These are phyloP conservation scores for Chloris gayana DNA, from an alignment of 176 grass and related monocot species.

Conservation along the genomic window DNA sequence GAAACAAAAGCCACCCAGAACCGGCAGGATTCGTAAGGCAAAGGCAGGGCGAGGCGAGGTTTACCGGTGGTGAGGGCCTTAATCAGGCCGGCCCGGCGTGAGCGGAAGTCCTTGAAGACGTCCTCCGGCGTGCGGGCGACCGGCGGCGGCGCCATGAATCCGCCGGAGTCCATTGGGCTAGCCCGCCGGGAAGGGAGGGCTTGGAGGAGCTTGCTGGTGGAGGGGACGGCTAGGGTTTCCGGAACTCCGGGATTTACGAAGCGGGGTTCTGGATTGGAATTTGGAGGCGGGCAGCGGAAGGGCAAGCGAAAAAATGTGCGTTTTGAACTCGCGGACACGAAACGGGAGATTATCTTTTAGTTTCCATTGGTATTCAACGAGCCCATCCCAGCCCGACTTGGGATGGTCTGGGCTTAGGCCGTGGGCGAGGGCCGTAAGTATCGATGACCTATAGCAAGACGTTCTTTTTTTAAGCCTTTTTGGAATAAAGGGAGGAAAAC, in stretches of 20 bases:
- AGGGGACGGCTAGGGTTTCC: not conserved
- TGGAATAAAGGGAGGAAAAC: too few species aligned
- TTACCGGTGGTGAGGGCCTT: slow-evolving; percentile 69
- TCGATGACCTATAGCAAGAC: too few species aligned
- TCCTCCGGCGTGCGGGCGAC: slow-evolving; percentile 56
- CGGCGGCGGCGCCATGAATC: slow-evolving; percentile 22
- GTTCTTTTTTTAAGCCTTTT: too few species aligned
- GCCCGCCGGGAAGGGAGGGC: not conserved
- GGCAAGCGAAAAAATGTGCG: too few species aligned
- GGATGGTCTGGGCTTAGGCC: too few species aligned
- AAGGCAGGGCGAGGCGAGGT: not conserved
- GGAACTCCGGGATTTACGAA: not conserved
- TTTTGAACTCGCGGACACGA: too few species aligned
- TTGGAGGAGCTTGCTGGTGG: not conserved
- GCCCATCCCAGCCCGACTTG: too few species aligned
- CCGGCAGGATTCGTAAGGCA: not conserved
- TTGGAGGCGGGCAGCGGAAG: too few species aligned
- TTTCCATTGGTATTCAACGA: too few species aligned
- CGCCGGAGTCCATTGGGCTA: slow-evolving; percentile 37
- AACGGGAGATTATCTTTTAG: too few species aligned
- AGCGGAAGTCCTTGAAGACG: slow-evolving; percentile 66
- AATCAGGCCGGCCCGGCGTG: slow-evolving; percentile 59
- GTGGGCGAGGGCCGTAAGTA: too few species aligned
- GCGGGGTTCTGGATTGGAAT: not conserved
- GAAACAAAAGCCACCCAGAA: not conserved